These are phyloP conservation scores for Prunus yedoensis DNA, from an alignment of 331 rosid genomes.

Conservation along the genomic window DNA sequence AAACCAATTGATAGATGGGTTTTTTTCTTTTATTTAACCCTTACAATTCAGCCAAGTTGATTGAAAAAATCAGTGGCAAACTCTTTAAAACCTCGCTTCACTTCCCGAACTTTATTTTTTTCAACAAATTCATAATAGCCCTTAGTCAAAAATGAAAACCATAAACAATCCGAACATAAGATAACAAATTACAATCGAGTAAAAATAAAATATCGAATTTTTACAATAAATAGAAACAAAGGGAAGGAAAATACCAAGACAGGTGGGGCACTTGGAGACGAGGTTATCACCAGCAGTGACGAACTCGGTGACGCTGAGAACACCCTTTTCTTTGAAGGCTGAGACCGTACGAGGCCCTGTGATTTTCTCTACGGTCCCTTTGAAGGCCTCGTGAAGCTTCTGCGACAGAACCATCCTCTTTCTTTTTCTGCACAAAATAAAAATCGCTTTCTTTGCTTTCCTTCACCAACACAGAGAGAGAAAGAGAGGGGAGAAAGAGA, in stretches of 20 bases:
- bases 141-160: too few relatives aligned
- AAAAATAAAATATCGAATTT: not conserved
- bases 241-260: conserved; percentile 64
- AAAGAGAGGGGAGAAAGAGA: not conserved
- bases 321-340: conserved; percentile 96
- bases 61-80: not conserved
- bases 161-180: not conserved
- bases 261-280: conserved; percentile 97
- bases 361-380: conserved; percentile 94
- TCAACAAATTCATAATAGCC: not conserved
- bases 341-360: conserved; percentile 90
- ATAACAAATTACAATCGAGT: not conserved
- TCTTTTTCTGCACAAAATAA: conserved; percentile 13
- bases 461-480: not conserved
- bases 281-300: conserved; percentile 85
- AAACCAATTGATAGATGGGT: not conserved
- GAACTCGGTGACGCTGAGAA: conserved; percentile 90
- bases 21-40: not conserved
- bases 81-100: not conserved
- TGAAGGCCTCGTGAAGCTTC: conserved; percentile 96
- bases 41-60: not conserved
- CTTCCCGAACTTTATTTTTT: not conserved
- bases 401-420: conserved; percentile 74
- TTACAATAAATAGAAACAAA: not conserved
- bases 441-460: not conserved